phyloP scores from a whole-genome alignment of 208 protist species.

The Trypanosoma vivax region DNA sequence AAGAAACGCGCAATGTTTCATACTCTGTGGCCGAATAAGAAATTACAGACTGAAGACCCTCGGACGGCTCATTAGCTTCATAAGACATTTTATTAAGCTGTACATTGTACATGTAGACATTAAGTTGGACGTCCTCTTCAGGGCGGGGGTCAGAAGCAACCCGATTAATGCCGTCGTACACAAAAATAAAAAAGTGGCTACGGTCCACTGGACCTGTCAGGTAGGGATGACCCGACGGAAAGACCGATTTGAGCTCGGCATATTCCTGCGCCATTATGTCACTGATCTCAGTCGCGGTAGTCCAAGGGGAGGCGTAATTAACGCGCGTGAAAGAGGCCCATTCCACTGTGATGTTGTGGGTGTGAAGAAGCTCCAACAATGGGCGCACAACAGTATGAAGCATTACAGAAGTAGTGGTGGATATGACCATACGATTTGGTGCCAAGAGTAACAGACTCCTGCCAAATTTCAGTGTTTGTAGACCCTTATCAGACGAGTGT shows the following conservation, averaged over 20 bases:
- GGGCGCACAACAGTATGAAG: constrained; percentile 57
- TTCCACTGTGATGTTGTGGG: constrained; percentile 35
- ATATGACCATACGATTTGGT: constrained; percentile 39
- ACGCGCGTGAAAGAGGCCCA: constrained; percentile 83
- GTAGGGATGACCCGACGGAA: constrained; percentile 69
- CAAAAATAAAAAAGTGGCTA: constrained; percentile 84
- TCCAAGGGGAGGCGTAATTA: constrained; percentile 75
- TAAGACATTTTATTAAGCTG: constrained; percentile 12
- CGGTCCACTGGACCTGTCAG: constrained; percentile 79
- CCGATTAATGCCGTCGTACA: constrained; percentile 67
- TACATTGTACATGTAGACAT: constrained; percentile 70
- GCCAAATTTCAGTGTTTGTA: constrained; percentile 41
- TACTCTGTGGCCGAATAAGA: constrained; percentile 39
- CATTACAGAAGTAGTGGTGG: constrained; percentile 41
- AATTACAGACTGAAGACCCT: constrained; percentile 27
- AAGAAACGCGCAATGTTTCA: constrained; percentile 57
- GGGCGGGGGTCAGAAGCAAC: neutral
- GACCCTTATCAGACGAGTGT: constrained; percentile 14
- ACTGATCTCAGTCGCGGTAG: constrained; percentile 36
- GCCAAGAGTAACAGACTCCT: constrained; percentile 47
- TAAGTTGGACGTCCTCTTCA: constrained; percentile 62
- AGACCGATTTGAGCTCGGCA: constrained; percentile 73
- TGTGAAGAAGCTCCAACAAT: constrained; percentile 27
- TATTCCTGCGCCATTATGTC: constrained; percentile 87
- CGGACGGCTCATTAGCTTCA: constrained; percentile 3